Evolutionary conservation across 257 asterid species (phyloP).

Genomic region (Lithospermum erythrorhizon): DNA sequence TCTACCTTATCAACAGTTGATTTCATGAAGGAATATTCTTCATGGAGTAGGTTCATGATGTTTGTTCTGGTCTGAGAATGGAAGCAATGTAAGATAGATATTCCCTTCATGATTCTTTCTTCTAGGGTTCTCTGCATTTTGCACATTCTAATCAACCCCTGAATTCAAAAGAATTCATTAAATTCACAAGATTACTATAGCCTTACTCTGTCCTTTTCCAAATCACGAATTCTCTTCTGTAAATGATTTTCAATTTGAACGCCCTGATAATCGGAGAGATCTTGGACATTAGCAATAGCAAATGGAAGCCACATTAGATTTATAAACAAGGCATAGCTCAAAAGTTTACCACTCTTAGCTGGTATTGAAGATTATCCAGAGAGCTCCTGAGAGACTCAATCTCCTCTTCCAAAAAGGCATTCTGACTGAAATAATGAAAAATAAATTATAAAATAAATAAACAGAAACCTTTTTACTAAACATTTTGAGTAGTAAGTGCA

Average conservation of each 20-base stretch:
- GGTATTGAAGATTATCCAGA: slow-evolving; percentile 55
- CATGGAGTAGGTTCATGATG: slow-evolving; percentile 52
- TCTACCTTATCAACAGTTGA: slow-evolving; percentile 34
- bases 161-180: slow-evolving; percentile 7
- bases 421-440: slow-evolving; percentile 72
- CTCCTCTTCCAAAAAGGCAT: slow-evolving; percentile 79
- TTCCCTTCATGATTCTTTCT: slow-evolving; percentile 46
- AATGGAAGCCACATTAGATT: not conserved
- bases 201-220: slow-evolving; percentile 69
- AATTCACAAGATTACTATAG: not conserved
- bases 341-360: slow-evolving; percentile 57
- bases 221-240: slow-evolving; percentile 50
- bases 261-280: slow-evolving; percentile 42
- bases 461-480: not conserved
- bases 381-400: slow-evolving; percentile 50
- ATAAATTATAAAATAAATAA: slow-evolving; percentile 23
- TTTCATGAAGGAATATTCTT: slow-evolving; percentile 56
- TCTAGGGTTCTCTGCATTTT: slow-evolving; percentile 38
- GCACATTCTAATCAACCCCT: slow-evolving; percentile 14
- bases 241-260: slow-evolving; percentile 81
- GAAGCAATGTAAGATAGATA: slow-evolving; percentile 34
- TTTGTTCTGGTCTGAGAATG: slow-evolving; percentile 44
- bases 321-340: slow-evolving; percentile 6
- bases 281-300: slow-evolving; percentile 8
- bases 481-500: not conserved